Base-by-base conservation (phyloP, 75 land plant genomes). In the Chamaecyparis obtusa region DNA sequence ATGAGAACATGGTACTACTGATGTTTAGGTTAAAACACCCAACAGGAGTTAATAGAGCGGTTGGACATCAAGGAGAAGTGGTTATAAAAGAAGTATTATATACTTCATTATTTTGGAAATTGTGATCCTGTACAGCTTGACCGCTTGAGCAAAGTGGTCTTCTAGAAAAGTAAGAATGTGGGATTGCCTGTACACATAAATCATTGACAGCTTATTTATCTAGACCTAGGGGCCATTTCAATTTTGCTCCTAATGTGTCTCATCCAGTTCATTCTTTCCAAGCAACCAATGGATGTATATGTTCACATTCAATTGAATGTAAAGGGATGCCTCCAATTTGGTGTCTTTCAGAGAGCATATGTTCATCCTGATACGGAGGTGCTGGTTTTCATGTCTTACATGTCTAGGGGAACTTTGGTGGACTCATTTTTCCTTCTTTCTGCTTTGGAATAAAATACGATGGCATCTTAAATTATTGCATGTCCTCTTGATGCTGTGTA, bases 211-310 rank as follows among this genome's bases (percentile, higher is more conserved):
- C 80, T 80, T 44, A 81, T 81, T 81, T 81, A 81, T 81, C n/a
- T 81, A 81, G 83, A 44, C 83, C 15, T 81, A 81, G 83, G 49
- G 83, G 51, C 83, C 83, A 27, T 46, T 3, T 32, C 83, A 81
- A 44, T 81, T 46, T 81, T 13, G 30, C 51, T 81, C 51, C 83
- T 81, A 46, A 46, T n/a, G 54, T 4, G 49, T 46, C 83, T 46
- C 51, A n/a, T n/a, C 83, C 15, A n/a, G 5, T 81, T 44, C 21
- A 81, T 81, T 81, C 33, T 81, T 81, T 81, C 54, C 54, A 81
- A 81, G 51, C 51, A 81, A 78, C 81, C 39, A n/a, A 44, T 81
- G 30, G 83, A 10, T 81, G 83, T 19, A 81, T 27, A 81, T n/a
- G 83, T 81, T 46, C 6, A 9, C 51, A 27, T 43, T 81, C 11